These are phyloP conservation scores for Aethionema arabicum DNA, from an alignment of 345 rosid species.

Conservation along the genomic window DNA sequence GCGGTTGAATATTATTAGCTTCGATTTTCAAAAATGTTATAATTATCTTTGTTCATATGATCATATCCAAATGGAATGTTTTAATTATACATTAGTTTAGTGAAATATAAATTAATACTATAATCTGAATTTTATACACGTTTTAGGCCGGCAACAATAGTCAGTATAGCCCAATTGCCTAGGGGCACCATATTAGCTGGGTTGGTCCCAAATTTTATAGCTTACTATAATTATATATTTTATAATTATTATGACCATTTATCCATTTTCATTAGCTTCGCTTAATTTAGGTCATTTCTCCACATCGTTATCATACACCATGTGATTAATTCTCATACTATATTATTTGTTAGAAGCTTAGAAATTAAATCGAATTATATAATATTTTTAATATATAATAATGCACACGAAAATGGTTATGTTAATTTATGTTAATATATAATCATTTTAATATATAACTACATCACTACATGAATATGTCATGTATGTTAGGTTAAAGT, in stretches of 20 bases:
- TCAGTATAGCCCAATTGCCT: conserved; percentile 13
- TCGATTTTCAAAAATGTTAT: conserved; percentile 8
- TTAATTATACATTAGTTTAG: neutral
- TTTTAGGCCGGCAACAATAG: conserved; percentile 8
- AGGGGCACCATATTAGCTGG: conserved; percentile 22
- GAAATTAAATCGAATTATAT: no score
- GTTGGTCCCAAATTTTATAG: conserved; percentile 25
- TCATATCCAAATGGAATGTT: neutral
- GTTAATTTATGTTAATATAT: no score
- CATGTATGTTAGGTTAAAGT: conserved; percentile 20
- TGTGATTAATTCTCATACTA: neutral
- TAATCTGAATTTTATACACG: no score
- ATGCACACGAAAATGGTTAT: no score
- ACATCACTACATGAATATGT: no score
- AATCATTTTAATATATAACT: no score
- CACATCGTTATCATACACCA: conserved; percentile 19
- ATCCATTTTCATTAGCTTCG: conserved; percentile 28
- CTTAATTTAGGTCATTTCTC: conserved; percentile 24
- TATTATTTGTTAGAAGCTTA: no score
- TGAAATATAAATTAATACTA: neutral
- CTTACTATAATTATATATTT: conserved; percentile 19
- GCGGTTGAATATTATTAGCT: conserved; percentile 4
- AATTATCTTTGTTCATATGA: neutral
- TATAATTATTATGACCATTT: conserved; percentile 18
- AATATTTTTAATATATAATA: no score